These are phyloP conservation scores for Neofusicoccum cordaticola DNA, from an alignment of 2,329 filamentous ascomycete genomes.

Conservation along the genomic window DNA sequence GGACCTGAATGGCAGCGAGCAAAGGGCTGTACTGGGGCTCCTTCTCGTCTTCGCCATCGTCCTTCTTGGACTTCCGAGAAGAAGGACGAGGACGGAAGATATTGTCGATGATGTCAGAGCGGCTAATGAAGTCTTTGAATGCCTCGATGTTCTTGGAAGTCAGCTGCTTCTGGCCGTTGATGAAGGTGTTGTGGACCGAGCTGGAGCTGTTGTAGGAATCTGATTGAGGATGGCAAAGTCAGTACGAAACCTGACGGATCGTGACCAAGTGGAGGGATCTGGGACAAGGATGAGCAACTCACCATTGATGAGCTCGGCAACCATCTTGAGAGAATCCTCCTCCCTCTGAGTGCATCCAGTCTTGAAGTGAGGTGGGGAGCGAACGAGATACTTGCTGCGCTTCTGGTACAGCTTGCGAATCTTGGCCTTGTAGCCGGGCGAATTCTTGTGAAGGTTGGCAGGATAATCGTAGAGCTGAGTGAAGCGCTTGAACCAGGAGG, in stretches of 20 bases:
- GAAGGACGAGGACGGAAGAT: slow-evolving; percentile 24
- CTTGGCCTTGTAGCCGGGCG: slow-evolving; percentile 25
- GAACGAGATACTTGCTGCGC: background rate
- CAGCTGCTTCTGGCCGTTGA: slow-evolving; percentile 22
- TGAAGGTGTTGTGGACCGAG: background rate
- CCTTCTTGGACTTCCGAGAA: slow-evolving; percentile 9
- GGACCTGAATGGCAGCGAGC: slow-evolving; percentile 32
- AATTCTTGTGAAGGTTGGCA: background rate
- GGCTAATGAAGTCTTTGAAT: slow-evolving; percentile 31
- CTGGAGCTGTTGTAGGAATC: background rate
- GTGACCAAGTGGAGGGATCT: background rate
- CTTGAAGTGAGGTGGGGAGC: slow-evolving; percentile 26
- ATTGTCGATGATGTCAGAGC: slow-evolving; percentile 28
- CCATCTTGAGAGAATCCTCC: slow-evolving; percentile 33
- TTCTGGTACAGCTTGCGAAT: slow-evolving; percentile 38
- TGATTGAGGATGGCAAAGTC: background rate
- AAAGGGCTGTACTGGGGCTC: slow-evolving; percentile 12
- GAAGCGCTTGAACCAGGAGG: slow-evolving; percentile 50
- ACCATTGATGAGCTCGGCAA: slow-evolving; percentile 47
- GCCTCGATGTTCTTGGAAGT: slow-evolving; percentile 35
- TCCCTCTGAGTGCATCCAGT: slow-evolving; percentile 28
- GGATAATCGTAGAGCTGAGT: slow-evolving; percentile 40
- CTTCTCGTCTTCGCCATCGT: background rate
- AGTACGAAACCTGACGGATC: background rate
- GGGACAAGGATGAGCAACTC: slow-evolving; percentile 20